Base-by-base conservation (phyloP, 2,329 filamentous ascomycete species). In the Grosmannia clavigera region DNA sequence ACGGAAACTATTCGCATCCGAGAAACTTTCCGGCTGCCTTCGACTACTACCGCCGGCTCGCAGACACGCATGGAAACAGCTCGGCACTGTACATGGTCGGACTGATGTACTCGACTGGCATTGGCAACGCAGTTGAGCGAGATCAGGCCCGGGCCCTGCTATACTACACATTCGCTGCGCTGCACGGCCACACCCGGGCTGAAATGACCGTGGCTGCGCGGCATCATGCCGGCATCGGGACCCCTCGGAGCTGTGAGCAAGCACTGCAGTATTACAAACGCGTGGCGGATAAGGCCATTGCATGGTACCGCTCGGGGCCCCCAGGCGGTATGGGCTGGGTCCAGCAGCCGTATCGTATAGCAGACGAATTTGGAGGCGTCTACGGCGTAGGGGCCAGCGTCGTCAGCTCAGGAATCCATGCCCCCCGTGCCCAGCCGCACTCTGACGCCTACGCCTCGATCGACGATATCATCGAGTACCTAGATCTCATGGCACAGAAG, bases 81-180 rank as follows among this genome's bases (percentile, higher is more conserved):
- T 95, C 92, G 14, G 94, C 94, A 1, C 90, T 97, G 71, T 87
- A 95, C 73, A 96, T 99, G 92, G 71, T 97, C 55, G 94, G 90
- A 0, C 84, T 99, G 66, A 94, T 96, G 81, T 92, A 99, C 73
- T 92, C 92, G 43, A 99, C 94, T 0, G 94, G 94, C 0, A 80
- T 99, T 61, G 92, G 90, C 19, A 84, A 84, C 38, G 86, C 85
- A 1, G 89, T 96, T 6, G 82, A 88, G 69, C 82, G 83, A 52
- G 88, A 99, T 67, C 94, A 97, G 73, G 92, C 92, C 12, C 92
- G 90, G 72, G 90, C 94, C 3, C 78, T 97, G 67, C 77, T 97
- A 50, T 97, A 96, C 72, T 92, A 99, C 71, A 95, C 90, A 0
- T 94, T 97, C 70, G 92, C 94, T 0, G 94, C 94, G 0, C 80